Base-by-base conservation (phyloP, 768 basidiomycete genomes). In the Kwoniella heveanensis region DNA sequence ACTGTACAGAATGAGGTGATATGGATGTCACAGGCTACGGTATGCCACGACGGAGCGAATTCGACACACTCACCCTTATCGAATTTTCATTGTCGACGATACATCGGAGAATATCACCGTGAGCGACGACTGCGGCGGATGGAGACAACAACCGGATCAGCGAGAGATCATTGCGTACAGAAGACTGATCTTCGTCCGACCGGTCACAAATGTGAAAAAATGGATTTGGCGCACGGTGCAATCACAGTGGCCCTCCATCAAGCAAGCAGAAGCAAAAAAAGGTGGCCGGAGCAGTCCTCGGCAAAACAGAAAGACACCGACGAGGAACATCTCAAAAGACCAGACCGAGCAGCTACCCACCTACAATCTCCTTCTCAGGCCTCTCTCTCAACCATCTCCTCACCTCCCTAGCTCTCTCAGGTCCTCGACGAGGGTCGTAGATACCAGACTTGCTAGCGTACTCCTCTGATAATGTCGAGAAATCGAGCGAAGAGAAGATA, bases 371-470 rank as follows among this genome's bases (percentile, higher is more conserved):
- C 30, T 64, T 39, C 67, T 81, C 80, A n/a, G 62, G 57, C 46
- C 76, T 32, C 13, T 66, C 63, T 21, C 76, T 57, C 44, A 81
- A 57, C 77, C 77, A 80, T 24, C 58, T 53, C 52, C 80, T 65
- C 0, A 77, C 78, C 55, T 62, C 58, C 46, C 44, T 54, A 15
- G 76, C 76, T 7, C 73, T 8, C 32, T 69, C 60, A 19, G 55
- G 21, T 0, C 30, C 73, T 5, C 63, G 57, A 9, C 55, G 61
- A 21, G 69, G 71, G 9, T 32, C 55, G 32, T 65, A 77, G 36
- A 78, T 73, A 1, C 79, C 79, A 26, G 66, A 49, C 68, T 81
- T 81, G 12, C 55, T 62, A 0, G 68, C 72, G 71, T 78, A 81
- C 17, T 65, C 73, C 21, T 62, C 64, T 10, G 64, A 67, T 15